Evolutionary conservation across 345 rosid genomes (phyloP), one percentile per base, ranked within the genome.

Genomic region (Citrus unshiu): DNA sequence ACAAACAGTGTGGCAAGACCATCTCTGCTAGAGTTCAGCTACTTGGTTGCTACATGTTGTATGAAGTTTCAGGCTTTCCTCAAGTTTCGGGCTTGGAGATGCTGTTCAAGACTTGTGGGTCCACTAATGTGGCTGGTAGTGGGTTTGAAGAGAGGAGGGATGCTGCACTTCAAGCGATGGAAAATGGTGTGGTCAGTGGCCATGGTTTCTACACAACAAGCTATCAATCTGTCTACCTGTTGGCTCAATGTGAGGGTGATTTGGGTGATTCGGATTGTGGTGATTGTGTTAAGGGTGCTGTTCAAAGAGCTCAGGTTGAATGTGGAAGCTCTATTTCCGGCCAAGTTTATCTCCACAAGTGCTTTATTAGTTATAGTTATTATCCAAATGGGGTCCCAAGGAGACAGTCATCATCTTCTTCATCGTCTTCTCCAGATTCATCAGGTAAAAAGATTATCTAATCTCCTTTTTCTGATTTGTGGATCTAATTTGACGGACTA

Each of bases 211-310:
- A 83, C 64, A 83, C 95, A 0, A 84, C 92, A 4, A 94, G 87
- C 74, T 93, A 92, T 79, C 87, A 94, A 75, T 84, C 90, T 5
- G 81, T 96, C 72, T 91, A 86, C 81, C 80, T 94, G 10, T 83
- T 96, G 82, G 99, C 93, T 39, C 99, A 96, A 78, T 96, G 99
- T 83, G 94, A 96, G 80, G 99, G 99, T 4, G 98, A 94, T 77
- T 80, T 96, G 19, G 99, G 98, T 49, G 98, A 92, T 85, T 89
- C 98, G 0, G 99, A 96, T 85, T 96, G 99, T 79, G 95, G 88
- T 7, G 90, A 81, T 4, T 96, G 99, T 82, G 84, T 93, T 19
- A 93, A 88, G 74, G 88, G 70, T 78, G 99, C 99, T 54, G 84
- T 89, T 30, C 94, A 94, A 82, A 86, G 79, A 76, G 95, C 98